These are phyloP conservation scores for Nothophoma quercina DNA, from an alignment of 2,329 filamentous ascomycete species.

Conservation along the genomic window DNA sequence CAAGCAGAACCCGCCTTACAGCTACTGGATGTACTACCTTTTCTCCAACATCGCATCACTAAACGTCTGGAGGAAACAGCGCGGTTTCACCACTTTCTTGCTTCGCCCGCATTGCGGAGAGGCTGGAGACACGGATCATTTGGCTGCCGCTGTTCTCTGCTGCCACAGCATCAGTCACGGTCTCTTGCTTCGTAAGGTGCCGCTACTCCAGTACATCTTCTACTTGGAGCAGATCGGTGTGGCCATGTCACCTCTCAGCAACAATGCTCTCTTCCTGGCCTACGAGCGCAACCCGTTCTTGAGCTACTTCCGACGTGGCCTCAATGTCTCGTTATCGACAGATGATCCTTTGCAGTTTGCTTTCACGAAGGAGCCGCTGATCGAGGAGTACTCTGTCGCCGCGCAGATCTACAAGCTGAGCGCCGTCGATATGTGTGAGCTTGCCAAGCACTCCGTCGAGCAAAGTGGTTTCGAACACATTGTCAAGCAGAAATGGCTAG, in stretches of 20 bases:
- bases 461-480: conserved; percentile 92
- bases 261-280: conserved; percentile 94
- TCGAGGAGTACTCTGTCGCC: conserved; percentile 97
- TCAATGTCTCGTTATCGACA: conserved; percentile 95
- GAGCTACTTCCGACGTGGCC: conserved; percentile 90
- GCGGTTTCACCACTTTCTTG: conserved; percentile 95
- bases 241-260: conserved; percentile 98
- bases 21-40: conserved; percentile 98
- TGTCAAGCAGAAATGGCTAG: conserved; percentile 92
- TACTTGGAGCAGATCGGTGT: conserved; percentile 98
- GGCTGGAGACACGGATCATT: conserved; percentile 94
- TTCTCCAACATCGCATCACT: conserved; percentile 93
- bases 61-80: conserved; percentile 87
- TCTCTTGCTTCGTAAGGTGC: conserved; percentile 89
- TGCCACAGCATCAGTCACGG: conserved; percentile 98
- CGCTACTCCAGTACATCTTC: conserved; percentile 93
- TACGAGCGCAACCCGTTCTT: conserved; percentile 98
- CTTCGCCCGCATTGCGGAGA: conserved; percentile 95
- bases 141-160: conserved; percentile 89
- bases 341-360: conserved; percentile 98
- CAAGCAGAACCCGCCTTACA: conserved; percentile 96
- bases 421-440: conserved; percentile 97
- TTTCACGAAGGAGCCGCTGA: conserved; percentile 96
- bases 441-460: conserved; percentile 93
- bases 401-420: conserved; percentile 98